phyloP scores from a whole-genome alignment of 2,329 filamentous ascomycete species.

The Cordyceps militaris region DNA sequence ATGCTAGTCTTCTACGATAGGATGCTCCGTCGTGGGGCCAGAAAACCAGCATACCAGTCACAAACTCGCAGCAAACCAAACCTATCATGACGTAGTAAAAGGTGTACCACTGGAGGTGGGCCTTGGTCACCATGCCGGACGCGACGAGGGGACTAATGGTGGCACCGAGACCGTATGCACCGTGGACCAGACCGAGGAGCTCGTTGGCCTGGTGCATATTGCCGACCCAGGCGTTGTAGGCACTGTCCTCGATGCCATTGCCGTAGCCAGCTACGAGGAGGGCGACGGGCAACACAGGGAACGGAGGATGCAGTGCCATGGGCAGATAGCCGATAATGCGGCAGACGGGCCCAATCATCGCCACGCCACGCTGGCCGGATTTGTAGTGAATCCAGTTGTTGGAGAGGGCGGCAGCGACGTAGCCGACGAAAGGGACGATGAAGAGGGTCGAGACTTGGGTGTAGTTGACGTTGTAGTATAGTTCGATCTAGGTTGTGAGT shows the following conservation, averaged over 20 bases:
- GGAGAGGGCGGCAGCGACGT: slow-evolving; percentile 53
- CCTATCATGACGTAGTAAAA: slow-evolving; percentile 73
- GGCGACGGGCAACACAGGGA: slow-evolving; percentile 56
- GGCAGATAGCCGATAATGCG: slow-evolving; percentile 60
- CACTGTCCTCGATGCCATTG: slow-evolving; percentile 59
- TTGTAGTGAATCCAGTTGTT: slow-evolving; percentile 60
- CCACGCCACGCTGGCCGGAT: slow-evolving; percentile 65
- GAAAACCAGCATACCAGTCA: slow-evolving; percentile 48
- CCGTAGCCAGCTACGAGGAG: slow-evolving; percentile 63
- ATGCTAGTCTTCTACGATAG: slow-evolving; percentile 39
- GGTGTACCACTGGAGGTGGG: slow-evolving; percentile 56
- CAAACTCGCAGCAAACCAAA: slow-evolving; percentile 48
- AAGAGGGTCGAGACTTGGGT: slow-evolving; percentile 60
- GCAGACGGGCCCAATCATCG: slow-evolving; percentile 54
- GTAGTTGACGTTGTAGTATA: slow-evolving; percentile 55
- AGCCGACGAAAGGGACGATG: slow-evolving; percentile 59
- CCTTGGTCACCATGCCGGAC: slow-evolving; percentile 64
- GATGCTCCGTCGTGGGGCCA: slow-evolving; percentile 53
- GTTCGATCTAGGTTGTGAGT: slow-evolving; percentile 52
- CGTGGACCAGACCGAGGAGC: slow-evolving; percentile 65
- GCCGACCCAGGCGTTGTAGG: slow-evolving; percentile 56
- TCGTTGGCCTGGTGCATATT: slow-evolving; percentile 69
- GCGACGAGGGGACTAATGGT: slow-evolving; percentile 63
- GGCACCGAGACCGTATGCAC: slow-evolving; percentile 64
- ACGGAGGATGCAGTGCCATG: slow-evolving; percentile 61